A percentile compares a stretch with the other conserved stretches of the same genome.
These are phyloP conservation scores for Saccharomyces pastorianus DNA, from an alignment of 1,139 yeast species.

Conservation along the genomic window DNA sequence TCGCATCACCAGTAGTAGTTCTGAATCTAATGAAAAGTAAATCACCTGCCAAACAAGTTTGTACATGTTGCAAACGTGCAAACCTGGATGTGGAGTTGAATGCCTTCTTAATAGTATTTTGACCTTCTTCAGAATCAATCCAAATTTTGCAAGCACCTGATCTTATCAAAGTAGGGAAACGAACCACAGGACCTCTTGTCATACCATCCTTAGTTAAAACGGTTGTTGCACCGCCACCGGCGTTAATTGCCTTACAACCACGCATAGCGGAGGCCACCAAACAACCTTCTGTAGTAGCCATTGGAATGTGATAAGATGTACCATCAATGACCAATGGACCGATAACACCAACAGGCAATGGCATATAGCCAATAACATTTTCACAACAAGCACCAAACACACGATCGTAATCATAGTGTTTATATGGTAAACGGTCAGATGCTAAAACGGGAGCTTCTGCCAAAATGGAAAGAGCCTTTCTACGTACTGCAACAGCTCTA, in stretches of 20 bases:
- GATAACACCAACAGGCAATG: slow-evolving; percentile 94
- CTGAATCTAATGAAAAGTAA: slow-evolving; percentile 81
- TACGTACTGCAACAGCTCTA: slow-evolving; percentile 88
- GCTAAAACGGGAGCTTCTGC: slow-evolving; percentile 79
- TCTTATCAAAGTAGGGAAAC: slow-evolving; percentile 70
- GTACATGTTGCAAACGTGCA: slow-evolving; percentile 84
- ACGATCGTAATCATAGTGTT: slow-evolving; percentile 82
- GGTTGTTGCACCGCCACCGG: slow-evolving; percentile 93
- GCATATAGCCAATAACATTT: slow-evolving; percentile 93
- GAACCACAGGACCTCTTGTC: slow-evolving; percentile 98
- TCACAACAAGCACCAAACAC: slow-evolving; percentile 99
- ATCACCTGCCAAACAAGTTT: slow-evolving; percentile 95
- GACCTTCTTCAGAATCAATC: slow-evolving; percentile 95
- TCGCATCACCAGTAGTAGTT: slow-evolving; percentile 98
- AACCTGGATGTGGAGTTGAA: slow-evolving; percentile 95
- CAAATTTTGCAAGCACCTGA: slow-evolving; percentile 94
- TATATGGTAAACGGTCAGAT: slow-evolving; percentile 65
- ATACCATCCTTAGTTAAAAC: slow-evolving; percentile 93
- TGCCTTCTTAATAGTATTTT: slow-evolving; percentile 69
- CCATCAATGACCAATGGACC: slow-evolving; percentile 93
- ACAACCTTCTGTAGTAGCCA: slow-evolving; percentile 99
- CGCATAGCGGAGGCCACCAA: slow-evolving; percentile 98
- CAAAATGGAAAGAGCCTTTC: slow-evolving; percentile 77
- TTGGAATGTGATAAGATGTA: slow-evolving; percentile 79
- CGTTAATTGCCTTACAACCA: slow-evolving; percentile 96